Base-by-base conservation (phyloP, 768 basidiomycete genomes). In the Chalciporus piperatus region DNA sequence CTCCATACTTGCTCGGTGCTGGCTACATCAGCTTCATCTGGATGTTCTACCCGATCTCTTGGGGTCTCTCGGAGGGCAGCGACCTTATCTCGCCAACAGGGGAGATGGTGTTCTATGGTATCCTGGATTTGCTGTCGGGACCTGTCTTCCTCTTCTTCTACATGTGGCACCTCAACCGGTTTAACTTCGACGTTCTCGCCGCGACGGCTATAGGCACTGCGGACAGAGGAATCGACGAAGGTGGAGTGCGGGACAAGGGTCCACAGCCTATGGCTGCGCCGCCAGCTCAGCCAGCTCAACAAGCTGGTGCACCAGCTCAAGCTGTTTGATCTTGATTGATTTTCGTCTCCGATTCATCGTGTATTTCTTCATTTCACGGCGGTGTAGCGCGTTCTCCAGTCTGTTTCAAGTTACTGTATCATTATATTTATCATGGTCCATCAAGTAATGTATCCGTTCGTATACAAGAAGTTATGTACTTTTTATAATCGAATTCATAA, bases 21-120 rank as follows among this genome's bases (percentile, higher is more conserved):
- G 58, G 55, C 13, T 74, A 74, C 67, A 70, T 84, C 53, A 70
- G 74, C n/a, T 72, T 81, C 66, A 69, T 83, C 57, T 82, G 79
- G 77, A 49, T 77, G 50, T 56, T 80, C n/a, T 83, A 83, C 68
- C 78, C 82, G 10, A 75, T 84, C 54, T 73, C 71, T 22, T 83
- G 81, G 82, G 81, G 75, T 44, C 68, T 79, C 27, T 72, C 74
- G 22, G 81, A 82, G 48, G 80, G 80, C 14, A 70, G 71, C 6
- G 76, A 81, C 63, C 71, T 69, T 49, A 83, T 84, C 59, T 58
- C 73, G 5, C 72, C 76, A 22, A 73, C 75, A 35, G 68, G 71
- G 4, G 81, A 83, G 65, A 81, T 81, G 77, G 68, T 80, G 51
- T 76, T 72, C 61, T 81, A 81, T 64, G 80, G 80, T 44, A 70